A percentile compares a stretch with the other conserved stretches of the same genome.
Evolutionary conservation across 805 yeast genomes (phyloP).

Genomic region (Candida parachauliodes): DNA sequence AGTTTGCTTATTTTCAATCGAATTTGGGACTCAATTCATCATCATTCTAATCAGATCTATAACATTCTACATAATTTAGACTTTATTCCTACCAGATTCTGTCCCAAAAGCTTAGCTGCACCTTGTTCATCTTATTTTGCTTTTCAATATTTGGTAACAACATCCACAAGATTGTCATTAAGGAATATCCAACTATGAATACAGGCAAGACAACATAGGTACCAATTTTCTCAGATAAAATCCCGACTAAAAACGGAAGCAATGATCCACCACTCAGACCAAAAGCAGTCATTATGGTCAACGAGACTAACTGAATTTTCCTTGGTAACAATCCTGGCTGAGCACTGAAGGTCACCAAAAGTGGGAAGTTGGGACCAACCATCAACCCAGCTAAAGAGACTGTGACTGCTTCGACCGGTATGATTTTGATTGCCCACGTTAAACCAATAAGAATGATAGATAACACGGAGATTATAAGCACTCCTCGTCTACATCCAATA

Average conservation of each 20-base stretch:
- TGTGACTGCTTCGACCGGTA: constrained; percentile 44
- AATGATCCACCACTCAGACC: constrained; percentile 59
- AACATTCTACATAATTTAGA: no score
- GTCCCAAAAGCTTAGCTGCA: constrained; percentile 11
- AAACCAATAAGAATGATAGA: constrained; percentile 37
- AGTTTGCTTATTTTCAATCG: neutral
- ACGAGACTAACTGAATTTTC: constrained; percentile 47
- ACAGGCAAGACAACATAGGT: constrained; percentile 50
- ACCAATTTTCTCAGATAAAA: constrained; percentile 43
- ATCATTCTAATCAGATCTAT: no score
- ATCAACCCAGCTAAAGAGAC: constrained; percentile 53
- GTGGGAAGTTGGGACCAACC: constrained; percentile 65
- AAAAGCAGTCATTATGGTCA: constrained; percentile 52
- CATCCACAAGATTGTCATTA: constrained; percentile 38
- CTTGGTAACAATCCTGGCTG: constrained; percentile 45
- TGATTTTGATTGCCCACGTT: constrained; percentile 47
- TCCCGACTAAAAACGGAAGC: constrained; percentile 51
- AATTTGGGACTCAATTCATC: no score
- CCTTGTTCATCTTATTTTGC: constrained; percentile 1
- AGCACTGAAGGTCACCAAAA: constrained; percentile 44
- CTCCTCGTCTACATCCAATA: constrained; percentile 46
- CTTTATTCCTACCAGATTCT: constrained; percentile 11
- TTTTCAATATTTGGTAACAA: constrained; percentile 30
- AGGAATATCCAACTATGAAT: constrained; percentile 32
- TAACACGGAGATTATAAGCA: constrained; percentile 27